Conservation (phyloP, 1,139 yeast species). For the Zygosaccharomyces sapae region DNA sequence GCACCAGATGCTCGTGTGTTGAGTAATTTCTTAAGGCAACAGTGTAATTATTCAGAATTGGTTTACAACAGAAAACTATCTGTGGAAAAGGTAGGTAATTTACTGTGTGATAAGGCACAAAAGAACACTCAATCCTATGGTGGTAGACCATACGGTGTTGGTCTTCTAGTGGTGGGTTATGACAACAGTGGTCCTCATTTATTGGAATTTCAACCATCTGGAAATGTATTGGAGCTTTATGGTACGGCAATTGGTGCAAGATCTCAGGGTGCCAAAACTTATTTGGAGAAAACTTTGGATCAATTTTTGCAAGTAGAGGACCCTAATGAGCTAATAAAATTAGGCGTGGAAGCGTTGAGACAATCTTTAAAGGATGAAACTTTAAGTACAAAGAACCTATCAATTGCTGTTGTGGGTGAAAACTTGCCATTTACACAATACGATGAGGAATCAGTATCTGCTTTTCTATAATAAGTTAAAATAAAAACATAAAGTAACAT, state of each 20-base stretch:
- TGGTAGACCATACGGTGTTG: slow-evolving; percentile 96
- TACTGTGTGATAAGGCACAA: slow-evolving; percentile 96
- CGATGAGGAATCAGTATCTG: slow-evolving; percentile 83
- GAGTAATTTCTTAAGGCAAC: slow-evolving; percentile 83
- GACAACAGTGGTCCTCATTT: slow-evolving; percentile 94
- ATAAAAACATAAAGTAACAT: background rate
- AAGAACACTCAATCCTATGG: slow-evolving; percentile 95
- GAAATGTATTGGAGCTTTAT: slow-evolving; percentile 82
- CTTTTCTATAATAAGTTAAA: slow-evolving; percentile 36
- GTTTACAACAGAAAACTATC: slow-evolving; percentile 86
- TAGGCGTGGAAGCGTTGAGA: slow-evolving; percentile 86
- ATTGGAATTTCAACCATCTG: slow-evolving; percentile 93
- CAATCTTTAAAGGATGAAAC: slow-evolving; percentile 96
- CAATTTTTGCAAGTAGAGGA: slow-evolving; percentile 54
- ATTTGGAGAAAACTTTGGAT: slow-evolving; percentile 79
- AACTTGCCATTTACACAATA: slow-evolving; percentile 69
- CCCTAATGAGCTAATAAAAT: slow-evolving; percentile 73
- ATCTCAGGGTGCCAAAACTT: slow-evolving; percentile 96
- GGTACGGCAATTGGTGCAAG: slow-evolving; percentile 98
- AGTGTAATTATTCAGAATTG: slow-evolving; percentile 83
- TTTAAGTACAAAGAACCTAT: slow-evolving; percentile 75
- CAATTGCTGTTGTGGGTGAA: slow-evolving; percentile 86
- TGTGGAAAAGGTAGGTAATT: slow-evolving; percentile 74
- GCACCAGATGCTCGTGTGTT: slow-evolving; percentile 97
- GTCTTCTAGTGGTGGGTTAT: slow-evolving; percentile 82